Percentiles rank a stretch among this genome's conserved stretches.
Conservation (phyloP, 768 basidiomycete species). For the Panaeolus papilionaceus region DNA sequence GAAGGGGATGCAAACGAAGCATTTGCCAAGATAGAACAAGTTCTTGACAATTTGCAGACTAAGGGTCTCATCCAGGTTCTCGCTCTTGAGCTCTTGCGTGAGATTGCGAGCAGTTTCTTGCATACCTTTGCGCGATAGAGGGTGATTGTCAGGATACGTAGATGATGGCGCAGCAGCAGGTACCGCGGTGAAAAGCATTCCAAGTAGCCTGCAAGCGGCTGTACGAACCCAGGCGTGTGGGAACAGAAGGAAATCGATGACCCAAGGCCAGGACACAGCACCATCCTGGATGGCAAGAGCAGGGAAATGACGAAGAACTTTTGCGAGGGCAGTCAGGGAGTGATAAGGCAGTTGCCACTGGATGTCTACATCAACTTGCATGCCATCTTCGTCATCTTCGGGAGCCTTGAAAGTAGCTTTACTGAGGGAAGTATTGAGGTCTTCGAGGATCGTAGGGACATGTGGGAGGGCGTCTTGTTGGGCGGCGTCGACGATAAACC, state of each 20-base stretch:
- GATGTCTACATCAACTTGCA: slow-evolving; percentile 57
- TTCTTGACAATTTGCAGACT: slow-evolving; percentile 91
- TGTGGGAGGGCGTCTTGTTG: slow-evolving; percentile 53
- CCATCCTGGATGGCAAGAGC: slow-evolving; percentile 50
- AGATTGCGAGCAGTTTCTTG: slow-evolving; percentile 75
- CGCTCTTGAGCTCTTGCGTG: slow-evolving; percentile 81
- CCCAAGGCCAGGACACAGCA: slow-evolving; percentile 64
- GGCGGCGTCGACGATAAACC: slow-evolving; percentile 77
- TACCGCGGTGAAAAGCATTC: slow-evolving; percentile 65
- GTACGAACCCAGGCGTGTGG: slow-evolving; percentile 96
- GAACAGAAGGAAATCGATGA: slow-evolving; percentile 76
- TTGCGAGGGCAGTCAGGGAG: slow-evolving; percentile 67
- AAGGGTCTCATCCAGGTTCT: slow-evolving; percentile 74
- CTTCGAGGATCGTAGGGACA: slow-evolving; percentile 57
- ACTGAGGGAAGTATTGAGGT: slow-evolving; percentile 56
- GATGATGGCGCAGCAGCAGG: slow-evolving; percentile 46
- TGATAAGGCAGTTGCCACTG: slow-evolving; percentile 90
- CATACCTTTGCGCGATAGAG: slow-evolving; percentile 62
- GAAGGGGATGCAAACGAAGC: slow-evolving; percentile 60
- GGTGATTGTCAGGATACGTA: slow-evolving; percentile 42
- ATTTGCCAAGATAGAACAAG: slow-evolving; percentile 90
- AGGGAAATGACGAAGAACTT: slow-evolving; percentile 65
- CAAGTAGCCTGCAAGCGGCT: slow-evolving; percentile 78
- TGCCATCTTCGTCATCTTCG: slow-evolving; percentile 48
- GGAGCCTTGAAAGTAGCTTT: slow-evolving; percentile 45